phyloP scores from a whole-genome alignment of 305 asterid genomes.

The Plantago rigida region DNA sequence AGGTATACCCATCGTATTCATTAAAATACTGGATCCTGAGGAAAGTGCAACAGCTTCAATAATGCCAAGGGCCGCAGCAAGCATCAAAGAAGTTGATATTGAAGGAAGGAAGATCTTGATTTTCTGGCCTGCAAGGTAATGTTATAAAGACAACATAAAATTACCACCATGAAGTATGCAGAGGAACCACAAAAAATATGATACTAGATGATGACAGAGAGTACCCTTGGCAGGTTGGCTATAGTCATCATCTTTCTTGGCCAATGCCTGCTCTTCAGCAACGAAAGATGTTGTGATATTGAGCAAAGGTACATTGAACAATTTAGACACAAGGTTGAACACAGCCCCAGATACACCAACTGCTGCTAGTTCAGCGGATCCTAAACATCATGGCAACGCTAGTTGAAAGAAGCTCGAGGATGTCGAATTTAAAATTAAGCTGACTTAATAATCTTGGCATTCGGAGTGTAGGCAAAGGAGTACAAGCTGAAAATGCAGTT shows the following conservation, averaged over 20 bases:
- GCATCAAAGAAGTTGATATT: slow-evolving; percentile 66
- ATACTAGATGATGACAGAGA: slow-evolving; percentile 17
- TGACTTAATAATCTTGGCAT: neutral
- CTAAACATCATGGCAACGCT: slow-evolving; percentile 34
- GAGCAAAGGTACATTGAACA: slow-evolving; percentile 88
- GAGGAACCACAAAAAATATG: slow-evolving; percentile 9
- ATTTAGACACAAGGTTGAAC: slow-evolving; percentile 76
- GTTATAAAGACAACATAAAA: slow-evolving; percentile 20
- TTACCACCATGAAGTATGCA: slow-evolving; percentile 15
- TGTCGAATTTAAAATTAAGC: neutral
- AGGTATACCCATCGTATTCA: slow-evolving; percentile 86
- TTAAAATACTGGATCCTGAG: slow-evolving; percentile 52
- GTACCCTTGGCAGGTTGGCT: slow-evolving; percentile 34
- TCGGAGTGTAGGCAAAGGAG: neutral
- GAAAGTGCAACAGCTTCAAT: slow-evolving; percentile 64
- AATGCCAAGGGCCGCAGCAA: slow-evolving; percentile 79
- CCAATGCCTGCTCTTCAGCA: slow-evolving; percentile 88
- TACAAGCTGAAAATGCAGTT: neutral
- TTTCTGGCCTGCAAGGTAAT: slow-evolving; percentile 37
- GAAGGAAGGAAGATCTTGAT: slow-evolving; percentile 65
- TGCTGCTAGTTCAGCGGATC: slow-evolving; percentile 87
- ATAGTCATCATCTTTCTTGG: slow-evolving; percentile 33
- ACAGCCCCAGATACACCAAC: slow-evolving; percentile 85
- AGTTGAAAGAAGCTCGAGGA: slow-evolving; percentile 8
- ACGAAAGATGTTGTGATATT: slow-evolving; percentile 85